Evolutionary conservation across 441 rosid genomes (phyloP), one percentile per base, ranked within the genome.

Genomic region (Macaranga tanarius): DNA sequence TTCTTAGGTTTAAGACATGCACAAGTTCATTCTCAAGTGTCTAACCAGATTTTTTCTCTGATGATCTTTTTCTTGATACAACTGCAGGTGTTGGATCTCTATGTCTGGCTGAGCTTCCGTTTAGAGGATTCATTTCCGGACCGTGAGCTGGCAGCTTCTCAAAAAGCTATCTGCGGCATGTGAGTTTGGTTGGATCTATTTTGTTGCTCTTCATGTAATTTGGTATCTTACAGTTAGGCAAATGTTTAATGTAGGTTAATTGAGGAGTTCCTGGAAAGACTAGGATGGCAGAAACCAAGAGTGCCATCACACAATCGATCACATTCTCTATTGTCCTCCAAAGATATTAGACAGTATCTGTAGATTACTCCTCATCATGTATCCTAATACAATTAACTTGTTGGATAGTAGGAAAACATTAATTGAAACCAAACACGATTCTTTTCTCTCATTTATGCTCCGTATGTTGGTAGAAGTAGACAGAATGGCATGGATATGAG

Each of bases 31-130:
- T 44, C 54, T 50, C 48, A 26, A 34, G 19, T 22, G 63, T 54
- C 1, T 34, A 51, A 20, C 22, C 34, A 9, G 16, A 16, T 28
- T 3, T 48, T 40, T 10, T 54, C 13, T 38, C 55, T 65, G 28
- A 69, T 68, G 51, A 73, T 52, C 51, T 56, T 62, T 59, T 72
- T 55, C 47, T 72, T 67, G 72, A 23, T 26, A 12, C 71, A 63
- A 78, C 19, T 52, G 26, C 83, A 95, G 97, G 99, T 90, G 47
- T 80, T 94, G 78, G 97, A 92, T 81, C 86, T 94, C 64, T 92
- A 94, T 59, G 92, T 92, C 52, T 94, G 97, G 99, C 82, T 92
- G 88, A 83, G 97, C 87, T 89, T 83, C 80, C 91, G 88, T 31
- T 78, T 92, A 57, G 95, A 91, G 69, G 97, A 90, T 62, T 86